Conservation (phyloP, 371 early-diverging fungal species). For the Fennellomyces sp. region DNA sequence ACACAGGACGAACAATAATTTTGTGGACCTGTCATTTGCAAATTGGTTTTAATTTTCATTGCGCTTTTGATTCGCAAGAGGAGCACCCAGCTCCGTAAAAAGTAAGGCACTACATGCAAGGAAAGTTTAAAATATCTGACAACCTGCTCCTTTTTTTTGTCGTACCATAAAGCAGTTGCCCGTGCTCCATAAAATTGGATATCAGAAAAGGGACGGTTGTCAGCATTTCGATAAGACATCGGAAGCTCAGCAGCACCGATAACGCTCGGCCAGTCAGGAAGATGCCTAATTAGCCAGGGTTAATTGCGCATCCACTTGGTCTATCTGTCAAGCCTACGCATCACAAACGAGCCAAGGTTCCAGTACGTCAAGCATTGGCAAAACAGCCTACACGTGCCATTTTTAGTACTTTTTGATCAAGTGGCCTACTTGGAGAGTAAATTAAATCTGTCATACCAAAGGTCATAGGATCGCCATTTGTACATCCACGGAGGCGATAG, state of each 20-base stretch:
- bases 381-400: constrained; percentile 30
- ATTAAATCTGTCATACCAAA: constrained; percentile 44
- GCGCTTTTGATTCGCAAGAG: constrained; percentile 61
- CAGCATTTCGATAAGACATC: constrained; percentile 53
- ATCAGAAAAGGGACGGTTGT: constrained; percentile 58
- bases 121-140: neutral
- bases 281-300: constrained; percentile 18
- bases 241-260: constrained; percentile 46
- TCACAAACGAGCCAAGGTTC: constrained; percentile 46
- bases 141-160: neutral
- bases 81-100: constrained; percentile 62
- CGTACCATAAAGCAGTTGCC: constrained; percentile 57
- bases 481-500: constrained; percentile 63
- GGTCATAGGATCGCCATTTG: constrained; percentile 53
- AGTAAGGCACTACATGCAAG: constrained; percentile 55
- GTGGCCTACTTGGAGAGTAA: too few species aligned
- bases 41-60: constrained; percentile 59
- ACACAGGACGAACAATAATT: neutral
- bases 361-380: constrained; percentile 48
- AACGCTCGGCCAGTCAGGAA: constrained; percentile 31
- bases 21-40: constrained; percentile 51
- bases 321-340: constrained; percentile 24
- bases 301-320: neutral
- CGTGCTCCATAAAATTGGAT: constrained; percentile 52
- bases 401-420: too few species aligned